These are phyloP conservation scores for Salix koriyanagi DNA, from an alignment of 345 rosid genomes.

Conservation along the genomic window DNA sequence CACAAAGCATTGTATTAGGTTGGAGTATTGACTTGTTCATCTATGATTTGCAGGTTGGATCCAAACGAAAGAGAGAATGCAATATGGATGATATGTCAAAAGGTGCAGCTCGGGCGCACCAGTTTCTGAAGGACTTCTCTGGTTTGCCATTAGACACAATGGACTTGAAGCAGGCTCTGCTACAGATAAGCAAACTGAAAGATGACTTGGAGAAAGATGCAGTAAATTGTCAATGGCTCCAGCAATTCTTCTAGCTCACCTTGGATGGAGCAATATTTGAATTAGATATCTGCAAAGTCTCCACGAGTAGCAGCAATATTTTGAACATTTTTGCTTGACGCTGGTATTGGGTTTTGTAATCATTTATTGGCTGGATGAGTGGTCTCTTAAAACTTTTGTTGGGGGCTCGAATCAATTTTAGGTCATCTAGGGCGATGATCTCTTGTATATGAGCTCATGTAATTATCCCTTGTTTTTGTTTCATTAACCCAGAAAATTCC, in stretches of 20 bases:
- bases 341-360: too few relatives aligned
- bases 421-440: too few relatives aligned
- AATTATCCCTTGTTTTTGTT: too few relatives aligned
- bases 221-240: slow-evolving; percentile 56
- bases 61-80: slow-evolving; percentile 61
- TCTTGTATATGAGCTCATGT: too few relatives aligned
- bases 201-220: slow-evolving; percentile 72
- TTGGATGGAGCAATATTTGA: not conserved
- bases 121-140: slow-evolving; percentile 69
- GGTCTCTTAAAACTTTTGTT: too few relatives aligned
- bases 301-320: not conserved
- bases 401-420: too few relatives aligned
- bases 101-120: slow-evolving; percentile 76
- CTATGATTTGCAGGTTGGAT: slow-evolving; percentile 46
- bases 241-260: slow-evolving; percentile 50
- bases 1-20: not conserved
- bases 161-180: slow-evolving; percentile 71
- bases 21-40: not conserved
- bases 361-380: too few relatives aligned
- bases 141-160: slow-evolving; percentile 79
- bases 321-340: too few relatives aligned
- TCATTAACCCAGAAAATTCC: too few relatives aligned
- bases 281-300: not conserved
- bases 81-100: slow-evolving; percentile 55
- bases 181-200: slow-evolving; percentile 49